Evolutionary conservation across 805 yeast genomes (phyloP).

Genomic region (Metschnikowia colocasiae): DNA sequence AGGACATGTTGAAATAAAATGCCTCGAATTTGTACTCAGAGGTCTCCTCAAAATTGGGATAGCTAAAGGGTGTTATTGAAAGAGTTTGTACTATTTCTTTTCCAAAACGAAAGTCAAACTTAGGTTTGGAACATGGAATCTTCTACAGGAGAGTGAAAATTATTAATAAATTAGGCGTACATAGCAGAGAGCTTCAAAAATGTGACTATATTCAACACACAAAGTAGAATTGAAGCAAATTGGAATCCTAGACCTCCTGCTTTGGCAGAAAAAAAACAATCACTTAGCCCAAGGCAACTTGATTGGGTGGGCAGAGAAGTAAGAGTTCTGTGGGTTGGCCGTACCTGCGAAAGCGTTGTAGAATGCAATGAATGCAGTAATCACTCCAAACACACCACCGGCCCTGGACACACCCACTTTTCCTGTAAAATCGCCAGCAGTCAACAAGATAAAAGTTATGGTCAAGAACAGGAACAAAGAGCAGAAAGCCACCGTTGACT

Average conservation of each 20-base stretch:
- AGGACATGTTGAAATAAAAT: too few relatives aligned
- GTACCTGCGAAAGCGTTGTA: constrained; percentile 42
- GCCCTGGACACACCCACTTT: constrained; percentile 29
- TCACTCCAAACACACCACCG: constrained; percentile 43
- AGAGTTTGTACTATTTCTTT: too few relatives aligned
- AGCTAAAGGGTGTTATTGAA: too few relatives aligned
- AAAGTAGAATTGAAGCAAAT: background rate
- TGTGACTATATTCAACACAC: too few relatives aligned
- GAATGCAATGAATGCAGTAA: constrained; percentile 37
- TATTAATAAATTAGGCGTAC: background rate
- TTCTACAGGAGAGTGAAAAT: background rate
- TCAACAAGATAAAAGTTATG: constrained; percentile 34
- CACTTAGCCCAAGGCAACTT: constrained; percentile 22
- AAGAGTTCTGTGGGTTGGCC: constrained; percentile 34
- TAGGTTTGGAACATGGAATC: background rate
- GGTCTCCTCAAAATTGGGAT: too few relatives aligned
- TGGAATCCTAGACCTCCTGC: background rate
- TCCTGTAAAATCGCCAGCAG: constrained; percentile 32
- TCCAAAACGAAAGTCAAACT: too few relatives aligned
- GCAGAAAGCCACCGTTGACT: constrained; percentile 37
- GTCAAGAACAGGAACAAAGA: constrained; percentile 30
- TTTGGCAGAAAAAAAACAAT: background rate
- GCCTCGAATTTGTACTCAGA: too few relatives aligned
- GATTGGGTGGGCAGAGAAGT: constrained; percentile 29
- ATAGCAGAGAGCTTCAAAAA: too few relatives aligned